Evolutionary conservation across 2,329 filamentous ascomycete genomes (phyloP).

Genomic region (Fusarium nodosum): DNA sequence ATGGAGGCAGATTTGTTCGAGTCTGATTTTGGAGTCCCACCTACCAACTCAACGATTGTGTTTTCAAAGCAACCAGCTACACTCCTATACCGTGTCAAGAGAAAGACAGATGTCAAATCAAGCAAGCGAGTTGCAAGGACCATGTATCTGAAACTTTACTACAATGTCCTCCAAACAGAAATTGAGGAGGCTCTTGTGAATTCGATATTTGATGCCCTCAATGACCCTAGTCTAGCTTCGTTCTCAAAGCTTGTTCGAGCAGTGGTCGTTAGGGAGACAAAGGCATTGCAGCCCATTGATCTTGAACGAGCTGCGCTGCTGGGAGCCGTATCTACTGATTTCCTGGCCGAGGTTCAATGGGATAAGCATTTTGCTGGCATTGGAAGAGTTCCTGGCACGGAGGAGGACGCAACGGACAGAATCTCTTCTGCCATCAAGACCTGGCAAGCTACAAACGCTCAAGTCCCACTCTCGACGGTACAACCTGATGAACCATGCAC

Average conservation of each 20-base stretch:
- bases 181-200: constrained; percentile 66
- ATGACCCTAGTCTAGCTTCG: constrained; percentile 57
- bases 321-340: constrained; percentile 63
- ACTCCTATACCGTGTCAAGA: constrained; percentile 81
- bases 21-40: constrained; percentile 70
- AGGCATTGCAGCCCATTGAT: constrained; percentile 62
- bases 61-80: constrained; percentile 87
- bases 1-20: constrained; percentile 77
- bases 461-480: constrained; percentile 47
- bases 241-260: constrained; percentile 64
- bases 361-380: constrained; percentile 64
- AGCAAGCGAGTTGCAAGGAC: constrained; percentile 55
- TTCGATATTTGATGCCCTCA: constrained; percentile 59
- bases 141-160: constrained; percentile 79
- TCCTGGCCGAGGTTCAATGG: constrained; percentile 64
- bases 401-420: constrained; percentile 50
- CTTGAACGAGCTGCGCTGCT: constrained; percentile 70
- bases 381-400: constrained; percentile 56
- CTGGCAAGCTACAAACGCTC: constrained; percentile 53
- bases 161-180: constrained; percentile 82
- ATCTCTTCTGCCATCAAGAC: constrained; percentile 50
- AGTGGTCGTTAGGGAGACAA: constrained; percentile 60
- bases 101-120: constrained; percentile 61
- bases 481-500: constrained; percentile 62
- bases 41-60: constrained; percentile 70